Percentiles rank a stretch among this genome's conserved stretches.
Evolutionary conservation across 1,284 basidiomycete species (phyloP).

Genomic region (Tylopilus sp.): DNA sequence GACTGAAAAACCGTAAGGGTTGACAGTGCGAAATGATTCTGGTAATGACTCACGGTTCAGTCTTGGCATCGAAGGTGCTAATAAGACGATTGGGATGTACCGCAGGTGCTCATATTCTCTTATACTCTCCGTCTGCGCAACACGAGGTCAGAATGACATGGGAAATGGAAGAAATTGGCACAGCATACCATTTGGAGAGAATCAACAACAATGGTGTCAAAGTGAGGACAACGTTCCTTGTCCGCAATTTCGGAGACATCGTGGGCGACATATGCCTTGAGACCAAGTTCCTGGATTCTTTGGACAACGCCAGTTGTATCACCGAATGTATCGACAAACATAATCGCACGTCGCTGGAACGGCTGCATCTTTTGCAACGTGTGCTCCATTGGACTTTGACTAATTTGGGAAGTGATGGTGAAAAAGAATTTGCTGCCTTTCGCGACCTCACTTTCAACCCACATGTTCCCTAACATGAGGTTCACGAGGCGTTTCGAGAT

Average conservation of each 20-base stretch:
- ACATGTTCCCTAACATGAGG: conserved; percentile 98
- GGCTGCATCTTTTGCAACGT: conserved; percentile 74
- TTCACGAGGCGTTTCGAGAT: conserved; percentile 94
- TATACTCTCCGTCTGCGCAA: conserved; percentile 72
- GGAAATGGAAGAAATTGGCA: conserved; percentile 6
- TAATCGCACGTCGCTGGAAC: conserved; percentile 72
- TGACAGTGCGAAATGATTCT: conserved; percentile 9
- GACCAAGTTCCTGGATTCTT: conserved; percentile 76
- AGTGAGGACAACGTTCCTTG: conserved; percentile 79
- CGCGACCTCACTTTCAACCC: conserved; percentile 92
- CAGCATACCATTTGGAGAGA: conserved; percentile 73
- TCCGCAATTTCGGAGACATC: conserved; percentile 75
- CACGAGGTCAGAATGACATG: conserved; percentile 15
- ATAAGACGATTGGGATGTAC: conserved; percentile 95
- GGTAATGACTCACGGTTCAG: conserved; percentile 57
- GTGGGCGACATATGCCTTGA: conserved; percentile 76
- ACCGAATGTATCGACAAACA: conserved; percentile 85
- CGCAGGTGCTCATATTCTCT: conserved; percentile 91
- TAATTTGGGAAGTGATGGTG: conserved; percentile 84
- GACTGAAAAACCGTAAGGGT: conserved; percentile 42
- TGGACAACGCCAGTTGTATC: conserved; percentile 77
- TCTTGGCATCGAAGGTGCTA: conserved; percentile 73
- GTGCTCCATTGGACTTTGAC: conserved; percentile 65
- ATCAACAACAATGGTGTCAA: conserved; percentile 96
- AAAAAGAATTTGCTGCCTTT: conserved; percentile 98